phyloP scores from a whole-genome alignment of 2,329 filamentous ascomycete genomes.

The Microdochium paspali region DNA sequence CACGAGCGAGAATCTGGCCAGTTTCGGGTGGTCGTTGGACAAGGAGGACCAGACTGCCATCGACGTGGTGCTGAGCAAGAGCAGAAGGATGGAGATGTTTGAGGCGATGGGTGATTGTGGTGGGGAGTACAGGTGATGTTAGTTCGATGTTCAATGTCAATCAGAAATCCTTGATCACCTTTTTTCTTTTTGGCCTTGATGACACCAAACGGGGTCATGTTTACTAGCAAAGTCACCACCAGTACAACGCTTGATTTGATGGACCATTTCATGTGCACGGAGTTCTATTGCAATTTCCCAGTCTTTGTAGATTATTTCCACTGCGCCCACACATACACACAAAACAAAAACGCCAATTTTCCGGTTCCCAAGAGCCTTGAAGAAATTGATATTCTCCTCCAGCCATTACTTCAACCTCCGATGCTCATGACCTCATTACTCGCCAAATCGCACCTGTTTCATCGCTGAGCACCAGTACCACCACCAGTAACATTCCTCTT shows the following conservation, averaged over 20 bases:
- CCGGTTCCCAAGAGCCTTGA: background rate
- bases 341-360: background rate
- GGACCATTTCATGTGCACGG: too few relatives aligned
- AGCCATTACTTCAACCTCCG: background rate
- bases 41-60: slow-evolving; percentile 14
- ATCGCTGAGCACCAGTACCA: background rate
- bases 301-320: background rate
- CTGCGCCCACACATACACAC: background rate
- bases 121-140: slow-evolving; percentile 16
- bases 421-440: too few relatives aligned
- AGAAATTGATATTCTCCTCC: background rate
- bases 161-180: too few relatives aligned
- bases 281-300: background rate
- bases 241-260: too few relatives aligned
- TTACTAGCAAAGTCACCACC: too few relatives aligned
- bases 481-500: slow-evolving; percentile 6
- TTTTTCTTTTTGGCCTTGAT: too few relatives aligned
- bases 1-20: slow-evolving; percentile 15
- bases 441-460: background rate
- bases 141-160: background rate
- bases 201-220: too few relatives aligned
- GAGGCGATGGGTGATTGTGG: slow-evolving; percentile 20
- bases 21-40: slow-evolving; percentile 14
- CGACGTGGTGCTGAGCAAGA: slow-evolving; percentile 9
- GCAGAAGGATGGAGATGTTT: slow-evolving; percentile 9